Base-by-base conservation (phyloP, 1,284 basidiomycete genomes). In the Hemileia vastatrix region DNA sequence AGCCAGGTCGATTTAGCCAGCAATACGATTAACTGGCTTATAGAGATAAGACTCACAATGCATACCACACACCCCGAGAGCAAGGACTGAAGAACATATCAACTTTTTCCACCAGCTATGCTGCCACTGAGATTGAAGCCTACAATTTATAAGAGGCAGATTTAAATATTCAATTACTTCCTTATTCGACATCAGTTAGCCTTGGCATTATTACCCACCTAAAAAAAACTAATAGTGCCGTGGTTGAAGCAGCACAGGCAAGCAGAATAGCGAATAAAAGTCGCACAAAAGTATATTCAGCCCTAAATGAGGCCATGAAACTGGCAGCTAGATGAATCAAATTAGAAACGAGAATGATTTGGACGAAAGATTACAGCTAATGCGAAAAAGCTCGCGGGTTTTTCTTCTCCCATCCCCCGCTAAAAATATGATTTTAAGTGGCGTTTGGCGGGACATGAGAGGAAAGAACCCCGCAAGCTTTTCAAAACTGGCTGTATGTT, bases 61-160 rank as follows among this genome's bases (percentile, higher is more conserved):
- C 80, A 81, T 81, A 60, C 78, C 78, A 49, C 76, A 78, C 13
- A 81, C 80, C 27, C 78, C 79, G 2, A 74, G 70, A 3, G 79
- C 78, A 13, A 80, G 70, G 53, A 77, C 67, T 48, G 78, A 53
- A 33, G 77, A 68, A 68, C 78, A 79, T 32, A 79, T 62, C 57
- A 75, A 67, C 27, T 78, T 76, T 71, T 79, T 79, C 76, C 78
- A 78, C 76, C 77, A 80, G n/a, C 76, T 77, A 66, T 79, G 78
- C 57, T 78, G 74, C 79, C 79, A 81, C 65, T 80, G 79, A 5
- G 57, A 45, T 52, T 59, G 49, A 24, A 59, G 52, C 18, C 57
- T 59, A 43, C 2, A 11, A 19, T 9, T 2, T 32, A 23, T 19
- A 56, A 27, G 15, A 2, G 15, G 1, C 15, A 18, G 44, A 24